Base-by-base conservation (phyloP, 2,329 filamentous ascomycete genomes). In the Trichoderma cornu-damae region DNA sequence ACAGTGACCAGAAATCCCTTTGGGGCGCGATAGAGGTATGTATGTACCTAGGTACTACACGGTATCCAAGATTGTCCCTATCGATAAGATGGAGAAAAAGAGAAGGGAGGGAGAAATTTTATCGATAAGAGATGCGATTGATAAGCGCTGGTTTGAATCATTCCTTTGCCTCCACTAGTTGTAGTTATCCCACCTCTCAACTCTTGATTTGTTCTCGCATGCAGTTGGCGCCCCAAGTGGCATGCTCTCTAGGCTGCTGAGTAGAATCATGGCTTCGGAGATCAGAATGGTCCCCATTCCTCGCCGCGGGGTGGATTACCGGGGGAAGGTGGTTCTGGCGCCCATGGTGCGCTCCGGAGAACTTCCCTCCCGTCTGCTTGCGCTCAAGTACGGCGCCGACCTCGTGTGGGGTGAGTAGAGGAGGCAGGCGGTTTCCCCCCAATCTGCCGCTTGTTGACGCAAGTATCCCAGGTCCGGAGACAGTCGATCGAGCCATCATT, bases 331-430 rank as follows among this genome's bases (percentile, higher is more conserved):
- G 63, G 94, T 97, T 43, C 87, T 99, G 62, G 94, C 94, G 61
- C 94, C 94, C 38, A 99, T 99, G 94, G 93, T 96, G 58, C 88
- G 94, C 64, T 96, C 90, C n/a, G 94, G 94, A 69, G 94, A 99
- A 77, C 78, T 96, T 60, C 93, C 94, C 3, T 94, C 90, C 37
- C 86, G 94, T 59, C 81, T 99, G 24, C 75, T 96, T 42, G 90
- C 94, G 30, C 83, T 99, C 61, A 89, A 95, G 68, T 97, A 99
- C 71, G 94, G 94, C 63, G 94, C 94, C 52, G 94, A 99, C 73
- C 79, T 99, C 14, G 94, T 99, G 63, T 99, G 94, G 93, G 93
- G 87, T 89, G 72, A 64, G 79, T 75, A 35, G 18, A 8, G 20
- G n/a, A 18, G n/a, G 9, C 34, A 38, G 9, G 3, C 16, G 7